A percentile compares a stretch with the other conserved stretches of the same genome.
phyloP scores from a whole-genome alignment of 768 basidiomycete genomes.

The Pulveroboletus frians region DNA sequence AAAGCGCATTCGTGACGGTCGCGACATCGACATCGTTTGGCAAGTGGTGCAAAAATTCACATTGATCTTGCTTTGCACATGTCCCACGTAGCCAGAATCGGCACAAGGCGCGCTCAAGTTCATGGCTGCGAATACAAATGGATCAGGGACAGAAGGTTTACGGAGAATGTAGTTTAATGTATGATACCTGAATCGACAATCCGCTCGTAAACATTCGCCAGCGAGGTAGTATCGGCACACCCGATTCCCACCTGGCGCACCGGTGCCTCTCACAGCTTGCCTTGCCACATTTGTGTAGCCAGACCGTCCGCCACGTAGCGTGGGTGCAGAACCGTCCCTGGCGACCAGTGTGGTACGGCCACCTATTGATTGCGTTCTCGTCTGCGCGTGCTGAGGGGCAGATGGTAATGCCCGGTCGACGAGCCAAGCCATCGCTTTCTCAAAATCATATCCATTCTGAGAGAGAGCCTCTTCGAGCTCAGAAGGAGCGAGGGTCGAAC shows the following conservation, averaged over 20 bases:
- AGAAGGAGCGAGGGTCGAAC: constrained; percentile 79
- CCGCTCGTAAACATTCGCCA: constrained; percentile 91
- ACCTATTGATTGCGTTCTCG: constrained; percentile 57
- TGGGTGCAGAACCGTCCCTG: constrained; percentile 41
- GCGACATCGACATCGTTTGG: constrained; percentile 81
- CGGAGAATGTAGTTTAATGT: background rate
- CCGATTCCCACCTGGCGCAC: constrained; percentile 47
- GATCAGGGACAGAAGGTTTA: constrained; percentile 8
- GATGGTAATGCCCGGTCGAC: constrained; percentile 64
- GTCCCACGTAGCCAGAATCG: constrained; percentile 98
- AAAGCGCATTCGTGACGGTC: constrained; percentile 61
- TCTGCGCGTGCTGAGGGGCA: constrained; percentile 35
- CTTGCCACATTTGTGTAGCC: constrained; percentile 25
- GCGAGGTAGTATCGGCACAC: constrained; percentile 97
- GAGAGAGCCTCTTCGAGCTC: constrained; percentile 92
- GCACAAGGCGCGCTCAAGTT: constrained; percentile 88
- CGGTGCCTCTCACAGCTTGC: constrained; percentile 23
- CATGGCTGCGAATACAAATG: constrained; percentile 56
- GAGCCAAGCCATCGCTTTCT: constrained; percentile 91
- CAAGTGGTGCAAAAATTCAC: constrained; percentile 93
- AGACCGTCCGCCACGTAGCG: constrained; percentile 41
- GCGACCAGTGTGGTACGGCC: constrained; percentile 64
- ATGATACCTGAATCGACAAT: constrained; percentile 93
- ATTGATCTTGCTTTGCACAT: constrained; percentile 93
- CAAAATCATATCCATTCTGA: constrained; percentile 89